phyloP scores from a whole-genome alignment of 345 rosid species.

The Kandelia obovata region DNA sequence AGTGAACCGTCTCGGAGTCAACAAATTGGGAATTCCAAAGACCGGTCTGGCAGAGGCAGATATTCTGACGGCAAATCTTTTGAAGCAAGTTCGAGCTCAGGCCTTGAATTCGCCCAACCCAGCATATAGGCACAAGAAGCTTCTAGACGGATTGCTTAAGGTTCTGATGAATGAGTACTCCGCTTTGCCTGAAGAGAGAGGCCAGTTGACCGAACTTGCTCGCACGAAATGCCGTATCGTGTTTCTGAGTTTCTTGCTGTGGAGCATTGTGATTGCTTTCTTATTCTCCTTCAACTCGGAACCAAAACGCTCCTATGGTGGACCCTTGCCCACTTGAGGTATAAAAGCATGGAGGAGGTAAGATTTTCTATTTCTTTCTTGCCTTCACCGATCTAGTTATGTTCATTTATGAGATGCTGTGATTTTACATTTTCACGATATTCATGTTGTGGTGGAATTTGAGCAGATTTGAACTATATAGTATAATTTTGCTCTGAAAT shows the following conservation, averaged over 20 bases:
- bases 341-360: conserved; percentile 5
- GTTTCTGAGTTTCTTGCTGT: conserved; percentile 22
- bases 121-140: conserved; percentile 29
- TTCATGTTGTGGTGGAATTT: not conserved
- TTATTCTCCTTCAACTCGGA: conserved; percentile 17
- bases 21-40: not conserved
- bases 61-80: conserved; percentile 15
- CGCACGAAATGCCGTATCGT: conserved; percentile 8
- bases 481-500: too few species aligned
- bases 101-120: conserved; percentile 23
- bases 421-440: not conserved
- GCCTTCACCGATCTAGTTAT: not conserved
- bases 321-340: conserved; percentile 34
- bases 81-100: conserved; percentile 26
- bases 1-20: conserved; percentile 4
- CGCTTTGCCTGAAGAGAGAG: conserved; percentile 29
- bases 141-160: conserved; percentile 32
- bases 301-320: conserved; percentile 2
- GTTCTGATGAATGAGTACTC: conserved; percentile 17
- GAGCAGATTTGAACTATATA: not conserved
- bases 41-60: conserved; percentile 23
- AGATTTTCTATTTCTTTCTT: not conserved
- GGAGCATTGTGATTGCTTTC: conserved; percentile 15
- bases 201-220: conserved; percentile 12
- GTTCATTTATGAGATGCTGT: not conserved